Evolutionary conservation across 805 yeast genomes (phyloP).

Genomic region (Cyberlindnera suaveolens): DNA sequence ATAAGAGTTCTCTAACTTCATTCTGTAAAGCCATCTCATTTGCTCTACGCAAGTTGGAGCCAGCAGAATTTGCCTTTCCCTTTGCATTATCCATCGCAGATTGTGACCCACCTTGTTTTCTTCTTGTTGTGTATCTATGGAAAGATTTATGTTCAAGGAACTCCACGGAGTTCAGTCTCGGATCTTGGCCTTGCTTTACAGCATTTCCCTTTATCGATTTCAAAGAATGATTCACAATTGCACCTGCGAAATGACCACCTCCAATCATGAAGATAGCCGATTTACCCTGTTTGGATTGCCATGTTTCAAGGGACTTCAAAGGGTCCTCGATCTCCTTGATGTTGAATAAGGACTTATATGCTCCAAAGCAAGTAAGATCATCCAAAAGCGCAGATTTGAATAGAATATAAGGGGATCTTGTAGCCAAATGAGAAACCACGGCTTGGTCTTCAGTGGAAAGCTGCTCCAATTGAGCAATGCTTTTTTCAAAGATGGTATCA

Average conservation of each 20-base stretch:
- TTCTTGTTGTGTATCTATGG: conserved; percentile 91
- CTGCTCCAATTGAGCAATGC: conserved; percentile 15
- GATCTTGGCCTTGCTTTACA: conserved; percentile 38
- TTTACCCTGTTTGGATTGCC: conserved; percentile 30
- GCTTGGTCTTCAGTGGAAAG: conserved; percentile 23
- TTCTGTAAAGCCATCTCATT: conserved; percentile 78
- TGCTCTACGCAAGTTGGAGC: conserved; percentile 81
- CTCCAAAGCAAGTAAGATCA: conserved; percentile 44
- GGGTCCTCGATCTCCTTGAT: conserved; percentile 42
- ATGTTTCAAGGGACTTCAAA: conserved; percentile 35
- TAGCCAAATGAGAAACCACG: conserved; percentile 48
- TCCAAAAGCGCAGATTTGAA: conserved; percentile 46
- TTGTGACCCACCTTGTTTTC: conserved; percentile 97
- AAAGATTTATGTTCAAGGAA: conserved; percentile 75
- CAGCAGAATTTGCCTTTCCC: conserved; percentile 96
- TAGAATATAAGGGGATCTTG: conserved; percentile 63
- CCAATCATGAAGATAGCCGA: conserved; percentile 92
- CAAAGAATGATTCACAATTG: conserved; percentile 72
- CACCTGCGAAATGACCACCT: conserved; percentile 98
- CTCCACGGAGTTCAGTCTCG: conserved; percentile 58
- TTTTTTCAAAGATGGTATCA: conserved; percentile 19
- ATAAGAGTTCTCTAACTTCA: conserved; percentile 69
- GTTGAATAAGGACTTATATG: conserved; percentile 59
- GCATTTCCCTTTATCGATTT: conserved; percentile 50
- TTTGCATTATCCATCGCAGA: conserved; percentile 85